Evolutionary conservation across 495 filamentous ascomycete species (phyloP).

Genomic region (Cenococcum geophilum): DNA sequence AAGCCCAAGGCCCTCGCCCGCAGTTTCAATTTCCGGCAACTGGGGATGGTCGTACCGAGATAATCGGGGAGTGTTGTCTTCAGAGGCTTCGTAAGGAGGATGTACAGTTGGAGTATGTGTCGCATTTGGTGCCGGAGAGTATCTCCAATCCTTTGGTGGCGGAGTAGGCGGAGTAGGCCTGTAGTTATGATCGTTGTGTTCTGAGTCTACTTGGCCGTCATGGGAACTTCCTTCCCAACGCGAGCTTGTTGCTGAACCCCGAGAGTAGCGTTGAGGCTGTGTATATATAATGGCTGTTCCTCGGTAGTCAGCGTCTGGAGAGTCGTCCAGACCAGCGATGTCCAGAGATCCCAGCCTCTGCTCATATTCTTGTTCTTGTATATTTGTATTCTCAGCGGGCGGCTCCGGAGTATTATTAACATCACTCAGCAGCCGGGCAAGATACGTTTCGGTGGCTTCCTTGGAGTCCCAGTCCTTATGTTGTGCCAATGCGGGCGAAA

Average conservation of each 20-base stretch:
- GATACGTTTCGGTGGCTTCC: slow-evolving; percentile 34
- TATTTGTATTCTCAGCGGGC: not conserved
- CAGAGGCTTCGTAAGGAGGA: slow-evolving; percentile 9
- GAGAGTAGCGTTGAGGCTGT: slow-evolving; percentile 26
- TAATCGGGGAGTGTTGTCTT: slow-evolving; percentile 4
- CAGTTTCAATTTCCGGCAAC: slow-evolving; percentile 35
- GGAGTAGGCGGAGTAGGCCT: slow-evolving; percentile 34
- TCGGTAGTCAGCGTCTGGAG: slow-evolving; percentile 12
- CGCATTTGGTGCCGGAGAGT: not conserved
- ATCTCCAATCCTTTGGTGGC: slow-evolving; percentile 33
- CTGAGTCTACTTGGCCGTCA: slow-evolving; percentile 6
- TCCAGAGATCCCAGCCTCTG: not conserved
- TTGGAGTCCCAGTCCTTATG: slow-evolving; percentile 32
- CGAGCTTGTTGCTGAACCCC: slow-evolving; percentile 18
- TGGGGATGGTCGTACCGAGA: slow-evolving; percentile 13
- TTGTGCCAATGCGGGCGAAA: slow-evolving; percentile 29
- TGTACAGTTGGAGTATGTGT: not conserved
- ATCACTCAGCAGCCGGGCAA: slow-evolving; percentile 28
- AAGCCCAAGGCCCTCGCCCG: slow-evolving; percentile 42
- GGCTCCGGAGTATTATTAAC: slow-evolving; percentile 6
- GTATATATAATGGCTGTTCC: slow-evolving; percentile 30
- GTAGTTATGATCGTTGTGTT: not conserved
- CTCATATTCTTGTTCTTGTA: not conserved
- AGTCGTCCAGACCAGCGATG: slow-evolving; percentile 9
- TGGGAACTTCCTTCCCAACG: slow-evolving; percentile 17